Percentiles rank a stretch among this genome's conserved stretches.
Conservation (phyloP, 2,329 filamentous ascomycete genomes). For the Trichophyton equinum region DNA sequence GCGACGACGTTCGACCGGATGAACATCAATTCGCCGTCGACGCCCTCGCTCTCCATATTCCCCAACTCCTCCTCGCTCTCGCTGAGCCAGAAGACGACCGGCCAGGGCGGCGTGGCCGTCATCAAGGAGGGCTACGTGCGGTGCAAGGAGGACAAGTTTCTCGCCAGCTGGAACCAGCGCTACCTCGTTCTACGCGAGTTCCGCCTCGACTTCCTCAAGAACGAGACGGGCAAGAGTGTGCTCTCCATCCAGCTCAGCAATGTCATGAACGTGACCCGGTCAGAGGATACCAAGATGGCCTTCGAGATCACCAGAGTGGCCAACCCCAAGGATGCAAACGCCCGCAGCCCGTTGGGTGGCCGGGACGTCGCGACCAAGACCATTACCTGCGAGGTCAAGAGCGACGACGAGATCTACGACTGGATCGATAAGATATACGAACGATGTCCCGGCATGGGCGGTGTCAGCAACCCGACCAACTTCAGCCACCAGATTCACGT, state of each 20-base stretch:
- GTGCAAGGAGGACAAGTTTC: slow-evolving; percentile 66
- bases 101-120: slow-evolving; percentile 55
- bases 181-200: slow-evolving; percentile 87
- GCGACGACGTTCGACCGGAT: slow-evolving; percentile 55
- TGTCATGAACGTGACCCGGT: slow-evolving; percentile 78
- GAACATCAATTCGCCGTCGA: slow-evolving; percentile 54
- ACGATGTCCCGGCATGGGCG: slow-evolving; percentile 91
- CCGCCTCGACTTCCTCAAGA: slow-evolving; percentile 88
- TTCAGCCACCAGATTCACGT: slow-evolving; percentile 96
- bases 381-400: slow-evolving; percentile 85
- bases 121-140: slow-evolving; percentile 52
- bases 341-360: slow-evolving; percentile 58
- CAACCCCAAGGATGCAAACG: slow-evolving; percentile 47
- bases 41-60: slow-evolving; percentile 45
- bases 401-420: slow-evolving; percentile 91
- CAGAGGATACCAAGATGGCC: slow-evolving; percentile 80
- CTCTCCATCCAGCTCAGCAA: slow-evolving; percentile 75
- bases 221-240: slow-evolving; percentile 74
- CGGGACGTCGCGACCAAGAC: slow-evolving; percentile 72
- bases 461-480: slow-evolving; percentile 96
- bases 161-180: slow-evolving; percentile 80
- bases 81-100: slow-evolving; percentile 49
- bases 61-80: slow-evolving; percentile 61
- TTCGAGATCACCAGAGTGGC: slow-evolving; percentile 77
- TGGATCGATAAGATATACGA: slow-evolving; percentile 99